A percentile compares a stretch with the other conserved stretches of the same genome.
phyloP scores from a whole-genome alignment of 495 filamentous ascomycete species.

The Neurospora sp. region DNA sequence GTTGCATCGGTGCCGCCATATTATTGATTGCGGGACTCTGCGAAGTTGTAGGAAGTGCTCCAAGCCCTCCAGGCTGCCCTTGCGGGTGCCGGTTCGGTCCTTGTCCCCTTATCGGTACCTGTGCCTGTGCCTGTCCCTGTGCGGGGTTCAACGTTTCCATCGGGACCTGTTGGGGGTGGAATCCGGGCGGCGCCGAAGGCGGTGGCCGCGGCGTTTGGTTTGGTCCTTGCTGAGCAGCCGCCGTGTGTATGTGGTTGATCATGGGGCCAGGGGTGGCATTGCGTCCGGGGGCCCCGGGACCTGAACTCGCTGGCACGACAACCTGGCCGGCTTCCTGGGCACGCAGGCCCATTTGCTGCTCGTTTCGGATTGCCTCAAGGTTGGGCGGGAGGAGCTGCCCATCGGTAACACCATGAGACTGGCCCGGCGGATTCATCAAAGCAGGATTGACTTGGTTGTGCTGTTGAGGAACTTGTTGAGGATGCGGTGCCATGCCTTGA shows the following conservation, averaged over 20 bases:
- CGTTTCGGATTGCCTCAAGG: conserved; percentile 39
- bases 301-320: conserved; percentile 39
- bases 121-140: conserved; percentile 22
- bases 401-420: conserved; percentile 24
- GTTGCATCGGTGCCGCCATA: conserved; percentile 37
- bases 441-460: conserved; percentile 29
- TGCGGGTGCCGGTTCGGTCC: conserved; percentile 30
- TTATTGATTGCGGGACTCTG: conserved; percentile 44
- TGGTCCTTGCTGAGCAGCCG: conserved; percentile 22
- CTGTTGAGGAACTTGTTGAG: conserved; percentile 18
- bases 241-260: conserved; percentile 16
- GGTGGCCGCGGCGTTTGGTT: conserved; percentile 26
- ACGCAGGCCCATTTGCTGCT: conserved; percentile 35
- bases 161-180: conserved; percentile 30
- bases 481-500: conserved; percentile 16
- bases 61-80: conserved; percentile 37
- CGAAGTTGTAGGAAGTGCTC: conserved; percentile 31
- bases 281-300: conserved; percentile 33
- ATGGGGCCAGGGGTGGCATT: conserved; percentile 29
- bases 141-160: conserved; percentile 22
- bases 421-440: conserved; percentile 23
- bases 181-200: conserved; percentile 25
- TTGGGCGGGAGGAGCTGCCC: conserved; percentile 30
- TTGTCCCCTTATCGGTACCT: conserved; percentile 20
- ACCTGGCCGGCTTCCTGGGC: conserved; percentile 40